A percentile compares a stretch with the other conserved stretches of the same genome.
These are phyloP conservation scores for Zygoascus flipseniorum DNA, from an alignment of 805 yeast genomes.

Conservation along the genomic window DNA sequence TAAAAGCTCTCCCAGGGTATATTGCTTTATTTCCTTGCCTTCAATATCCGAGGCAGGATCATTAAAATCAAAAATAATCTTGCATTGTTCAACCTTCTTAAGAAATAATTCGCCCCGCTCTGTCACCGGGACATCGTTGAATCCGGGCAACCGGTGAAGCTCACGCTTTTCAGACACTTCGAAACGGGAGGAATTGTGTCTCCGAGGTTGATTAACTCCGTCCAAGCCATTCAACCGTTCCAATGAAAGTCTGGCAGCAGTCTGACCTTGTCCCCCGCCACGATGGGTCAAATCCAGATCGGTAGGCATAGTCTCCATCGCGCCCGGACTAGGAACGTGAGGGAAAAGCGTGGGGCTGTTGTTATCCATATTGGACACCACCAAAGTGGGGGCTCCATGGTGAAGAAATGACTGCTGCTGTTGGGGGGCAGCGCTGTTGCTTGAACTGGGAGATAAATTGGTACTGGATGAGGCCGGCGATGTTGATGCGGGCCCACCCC, in stretches of 20 bases:
- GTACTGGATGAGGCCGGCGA: not conserved
- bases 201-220: conserved; percentile 72
- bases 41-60: conserved; percentile 88
- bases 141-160: conserved; percentile 69
- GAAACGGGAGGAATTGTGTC: conserved; percentile 88
- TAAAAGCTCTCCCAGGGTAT: conserved; percentile 80
- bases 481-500: not conserved
- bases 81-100: conserved; percentile 89
- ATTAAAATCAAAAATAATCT: conserved; percentile 84
- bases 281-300: conserved; percentile 21
- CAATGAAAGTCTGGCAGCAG: conserved; percentile 38
- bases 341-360: conserved; percentile 10
- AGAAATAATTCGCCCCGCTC: conserved; percentile 74
- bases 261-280: conserved; percentile 2
- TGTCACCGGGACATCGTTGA: conserved; percentile 80
- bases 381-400: conserved; percentile 11
- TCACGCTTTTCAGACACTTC: conserved; percentile 65
- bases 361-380: conserved; percentile 3
- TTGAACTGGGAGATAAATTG: not conserved
- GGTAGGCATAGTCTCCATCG: conserved; percentile 30
- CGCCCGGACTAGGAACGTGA: conserved; percentile 26
- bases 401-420: conserved; percentile 2
- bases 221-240: conserved; percentile 69
- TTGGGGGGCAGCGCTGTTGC: not conserved
- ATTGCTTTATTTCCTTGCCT: conserved; percentile 86